Evolutionary conservation across 129 eudicot genomes (phyloP).

Genomic region (Daucus carota): DH1_v3.0 NC_030386.2:21619501-21620000

Average conservation of each 20-base stretch:
- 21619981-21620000: background rate
- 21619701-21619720: no score
- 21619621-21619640: background rate
- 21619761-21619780: no score
- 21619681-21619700: no score
- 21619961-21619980: background rate
- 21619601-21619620: background rate
- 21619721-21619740: no score
- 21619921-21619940: no score
- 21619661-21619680: background rate
- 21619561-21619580: slow-evolving; percentile 70
- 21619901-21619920: background rate
- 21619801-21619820: background rate
- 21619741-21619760: no score
- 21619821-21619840: background rate
- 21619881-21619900: background rate
- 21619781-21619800: background rate
- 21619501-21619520: slow-evolving; percentile 98
- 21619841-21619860: background rate
- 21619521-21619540: slow-evolving; percentile 97
- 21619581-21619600: slow-evolving; percentile 29
- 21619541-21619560: slow-evolving; percentile 98
- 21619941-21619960: no score
- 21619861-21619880: background rate
- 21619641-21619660: background rate